phyloP scores from a whole-genome alignment of 73 alveolate species.

The Paraurostyla sp. region DNA sequence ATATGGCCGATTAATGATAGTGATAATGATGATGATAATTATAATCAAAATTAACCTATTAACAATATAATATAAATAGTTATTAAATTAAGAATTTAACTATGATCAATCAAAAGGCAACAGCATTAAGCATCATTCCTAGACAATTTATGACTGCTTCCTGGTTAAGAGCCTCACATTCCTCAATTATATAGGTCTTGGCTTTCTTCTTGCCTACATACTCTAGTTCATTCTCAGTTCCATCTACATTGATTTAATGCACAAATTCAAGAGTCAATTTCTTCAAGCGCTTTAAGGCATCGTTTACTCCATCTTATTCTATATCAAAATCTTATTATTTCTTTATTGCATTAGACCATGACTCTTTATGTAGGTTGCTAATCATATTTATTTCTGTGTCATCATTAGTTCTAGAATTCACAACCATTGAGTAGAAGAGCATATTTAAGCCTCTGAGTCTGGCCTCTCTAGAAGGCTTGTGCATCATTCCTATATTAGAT shows the following conservation, averaged over 20 bases:
- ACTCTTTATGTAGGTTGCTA: slow-evolving; percentile 15
- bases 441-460: slow-evolving; percentile 63
- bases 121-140: neutral
- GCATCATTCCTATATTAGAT: slow-evolving; percentile 64
- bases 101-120: neutral
- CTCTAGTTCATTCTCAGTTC: neutral
- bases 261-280: neutral
- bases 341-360: neutral
- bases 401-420: slow-evolving; percentile 49
- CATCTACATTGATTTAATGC: slow-evolving; percentile 35
- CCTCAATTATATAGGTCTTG: neutral
- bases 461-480: slow-evolving; percentile 49
- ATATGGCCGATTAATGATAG: neutral
- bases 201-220: slow-evolving; percentile 1
- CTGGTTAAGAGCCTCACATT: neutral
- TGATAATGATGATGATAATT: neutral
- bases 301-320: neutral
- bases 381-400: slow-evolving; percentile 31
- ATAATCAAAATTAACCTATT: neutral
- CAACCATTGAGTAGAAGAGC: slow-evolving; percentile 57
- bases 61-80: neutral
- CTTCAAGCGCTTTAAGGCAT: neutral
- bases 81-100: too few species aligned
- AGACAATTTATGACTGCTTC: neutral
- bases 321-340: neutral